Conservation (phyloP, 176 grass and related monocot genomes). For the Rhynchospora tenuis region DNA sequence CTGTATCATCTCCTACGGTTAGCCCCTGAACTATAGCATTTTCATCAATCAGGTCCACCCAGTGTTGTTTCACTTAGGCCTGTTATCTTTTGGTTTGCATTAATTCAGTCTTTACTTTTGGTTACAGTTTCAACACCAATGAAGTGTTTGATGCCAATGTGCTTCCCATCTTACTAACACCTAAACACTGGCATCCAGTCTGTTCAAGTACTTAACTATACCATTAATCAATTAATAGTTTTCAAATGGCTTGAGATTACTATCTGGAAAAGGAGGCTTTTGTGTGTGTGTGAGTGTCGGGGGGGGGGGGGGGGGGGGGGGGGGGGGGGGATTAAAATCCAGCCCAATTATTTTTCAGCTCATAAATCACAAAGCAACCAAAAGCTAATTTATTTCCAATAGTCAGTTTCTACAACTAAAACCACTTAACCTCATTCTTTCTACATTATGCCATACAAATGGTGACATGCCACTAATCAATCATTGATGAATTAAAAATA, state of each 20-base stretch:
- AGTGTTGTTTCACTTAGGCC: background rate
- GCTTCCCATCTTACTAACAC: background rate
- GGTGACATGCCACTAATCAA: background rate
- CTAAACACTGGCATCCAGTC: background rate
- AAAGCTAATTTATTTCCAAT: background rate
- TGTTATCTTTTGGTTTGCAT: background rate
- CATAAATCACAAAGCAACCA: conserved; percentile 5
- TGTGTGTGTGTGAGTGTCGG: no score
- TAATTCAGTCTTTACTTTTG: background rate
- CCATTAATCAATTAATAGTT: background rate
- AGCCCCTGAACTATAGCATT: background rate
- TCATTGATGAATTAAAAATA: background rate
- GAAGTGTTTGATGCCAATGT: background rate
- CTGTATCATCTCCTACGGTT: background rate
- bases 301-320: background rate
- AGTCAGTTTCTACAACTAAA: background rate
- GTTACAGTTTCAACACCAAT: background rate
- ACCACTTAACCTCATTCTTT: background rate
- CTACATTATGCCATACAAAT: background rate
- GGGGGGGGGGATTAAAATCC: background rate
- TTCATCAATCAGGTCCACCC: background rate
- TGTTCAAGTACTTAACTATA: background rate
- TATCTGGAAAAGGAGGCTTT: background rate
- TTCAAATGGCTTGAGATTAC: background rate
- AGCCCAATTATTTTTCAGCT: background rate